Evolutionary conservation across 116 monocot genomes (phyloP).

Genomic region (Posidonia oceanica): DNA sequence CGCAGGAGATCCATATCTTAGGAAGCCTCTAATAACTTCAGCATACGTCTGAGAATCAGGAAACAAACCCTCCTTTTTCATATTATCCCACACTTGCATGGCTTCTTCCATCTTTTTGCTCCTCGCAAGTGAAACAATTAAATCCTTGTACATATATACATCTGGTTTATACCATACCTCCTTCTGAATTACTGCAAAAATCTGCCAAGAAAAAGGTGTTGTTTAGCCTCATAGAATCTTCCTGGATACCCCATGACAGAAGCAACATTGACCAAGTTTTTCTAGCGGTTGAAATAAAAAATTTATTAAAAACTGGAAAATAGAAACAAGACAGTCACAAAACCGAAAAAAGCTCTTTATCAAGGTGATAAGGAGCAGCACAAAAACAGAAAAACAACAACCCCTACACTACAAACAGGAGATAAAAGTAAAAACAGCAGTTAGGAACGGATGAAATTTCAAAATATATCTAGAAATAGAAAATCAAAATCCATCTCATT

Average conservation of each 20-base stretch:
- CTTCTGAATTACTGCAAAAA: slow-evolving; percentile 76
- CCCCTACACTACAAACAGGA: no score
- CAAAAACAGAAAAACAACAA: no score
- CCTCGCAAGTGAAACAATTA: slow-evolving; percentile 70
- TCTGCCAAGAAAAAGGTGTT: slow-evolving; percentile 24
- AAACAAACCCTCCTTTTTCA: slow-evolving; percentile 61
- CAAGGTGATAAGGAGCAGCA: no score
- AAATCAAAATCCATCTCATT: no score
- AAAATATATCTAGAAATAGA: no score
- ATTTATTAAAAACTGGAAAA: no score
- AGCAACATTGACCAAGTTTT: background rate
- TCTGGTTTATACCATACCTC: slow-evolving; percentile 94
- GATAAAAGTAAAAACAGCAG: no score
- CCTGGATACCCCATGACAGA: background rate
- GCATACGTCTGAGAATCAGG: slow-evolving; percentile 91
- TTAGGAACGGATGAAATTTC: no score
- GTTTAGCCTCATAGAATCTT: background rate
- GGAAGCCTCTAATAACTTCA: slow-evolving; percentile 90
- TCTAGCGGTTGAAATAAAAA: no score
- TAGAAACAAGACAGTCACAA: no score
- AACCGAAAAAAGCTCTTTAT: no score
- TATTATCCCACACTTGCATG: slow-evolving; percentile 66
- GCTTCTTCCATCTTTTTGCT: slow-evolving; percentile 79
- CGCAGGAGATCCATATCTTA: slow-evolving; percentile 76
- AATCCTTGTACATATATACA: slow-evolving; percentile 80